Conservation (phyloP, 805 yeast species). For the Saturnispora sanitii region DNA sequence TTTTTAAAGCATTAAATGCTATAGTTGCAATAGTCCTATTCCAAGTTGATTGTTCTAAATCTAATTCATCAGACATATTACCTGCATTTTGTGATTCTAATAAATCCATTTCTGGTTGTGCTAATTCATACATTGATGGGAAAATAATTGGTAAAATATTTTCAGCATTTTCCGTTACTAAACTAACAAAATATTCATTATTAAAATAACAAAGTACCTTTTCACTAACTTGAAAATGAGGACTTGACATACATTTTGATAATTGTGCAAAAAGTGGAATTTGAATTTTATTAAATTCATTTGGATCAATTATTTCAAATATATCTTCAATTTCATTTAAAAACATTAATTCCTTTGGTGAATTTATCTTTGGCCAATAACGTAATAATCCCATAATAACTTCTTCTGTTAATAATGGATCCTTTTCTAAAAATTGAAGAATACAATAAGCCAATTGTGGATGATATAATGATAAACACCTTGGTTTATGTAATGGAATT, state of each 20-base stretch:
- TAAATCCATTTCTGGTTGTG: constrained; percentile 32
- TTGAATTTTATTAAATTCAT: constrained; percentile 83
- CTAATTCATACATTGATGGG: constrained; percentile 79
- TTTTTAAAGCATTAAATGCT: constrained; percentile 84
- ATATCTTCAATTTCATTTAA: constrained; percentile 94
- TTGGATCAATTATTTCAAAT: constrained; percentile 90
- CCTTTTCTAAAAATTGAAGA: constrained; percentile 93
- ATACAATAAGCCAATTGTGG: constrained; percentile 97
- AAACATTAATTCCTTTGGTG: constrained; percentile 94
- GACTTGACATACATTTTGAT: constrained; percentile 85
- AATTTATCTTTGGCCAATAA: constrained; percentile 94
- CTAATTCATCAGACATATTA: constrained; percentile 27
- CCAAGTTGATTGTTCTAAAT: constrained; percentile 59
- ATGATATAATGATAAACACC: constrained; percentile 81
- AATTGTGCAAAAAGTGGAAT: constrained; percentile 90
- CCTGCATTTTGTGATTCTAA: constrained; percentile 22
- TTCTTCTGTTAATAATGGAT: constrained; percentile 84
- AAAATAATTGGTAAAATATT: constrained; percentile 87
- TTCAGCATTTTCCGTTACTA: constrained; percentile 88
- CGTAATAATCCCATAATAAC: constrained; percentile 89
- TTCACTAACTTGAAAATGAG: constrained; percentile 96
- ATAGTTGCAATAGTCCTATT: constrained; percentile 85
- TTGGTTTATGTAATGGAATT: constrained; percentile 86
- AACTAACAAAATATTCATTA: constrained; percentile 82
- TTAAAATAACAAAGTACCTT: constrained; percentile 91